Evolutionary conservation across 805 yeast genomes (phyloP).

Genomic region (Monosporozyma solicola): DNA sequence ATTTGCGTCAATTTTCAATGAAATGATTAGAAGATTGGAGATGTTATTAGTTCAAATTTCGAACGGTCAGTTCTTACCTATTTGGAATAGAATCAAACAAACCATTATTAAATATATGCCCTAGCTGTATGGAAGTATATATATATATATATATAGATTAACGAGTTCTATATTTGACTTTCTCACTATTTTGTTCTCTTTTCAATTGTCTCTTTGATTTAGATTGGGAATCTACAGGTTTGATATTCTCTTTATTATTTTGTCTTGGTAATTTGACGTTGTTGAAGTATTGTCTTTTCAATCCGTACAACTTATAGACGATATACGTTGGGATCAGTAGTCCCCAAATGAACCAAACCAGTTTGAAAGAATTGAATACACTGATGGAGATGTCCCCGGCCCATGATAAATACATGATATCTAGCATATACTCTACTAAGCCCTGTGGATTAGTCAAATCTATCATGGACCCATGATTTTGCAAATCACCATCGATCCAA

Average conservation of each 20-base stretch:
- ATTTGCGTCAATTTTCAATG: slow-evolving; percentile 39
- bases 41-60: not conserved
- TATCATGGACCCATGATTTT: slow-evolving; percentile 32
- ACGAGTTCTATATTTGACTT: slow-evolving; percentile 29
- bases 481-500: slow-evolving; percentile 13
- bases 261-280: not conserved
- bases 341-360: slow-evolving; percentile 33
- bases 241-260: not conserved
- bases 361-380: slow-evolving; percentile 37
- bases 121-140: not conserved
- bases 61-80: slow-evolving; percentile 8
- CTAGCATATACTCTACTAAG: slow-evolving; percentile 46
- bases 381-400: slow-evolving; percentile 38
- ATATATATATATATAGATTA: not conserved
- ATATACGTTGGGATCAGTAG: slow-evolving; percentile 32
- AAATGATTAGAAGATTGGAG: not conserved
- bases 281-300: slow-evolving; percentile 15
- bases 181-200: slow-evolving; percentile 27
- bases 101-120: slow-evolving; percentile 2
- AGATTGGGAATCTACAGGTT: too few species aligned
- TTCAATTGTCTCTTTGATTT: slow-evolving; percentile 37
- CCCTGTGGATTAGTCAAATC: slow-evolving; percentile 40
- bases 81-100: not conserved
- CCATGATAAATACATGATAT: slow-evolving; percentile 44
- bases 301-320: slow-evolving; percentile 32